Percentiles rank a stretch among this genome's conserved stretches.
phyloP scores from a whole-genome alignment of 2,329 filamentous ascomycete species.

The Beauveria australis region DNA sequence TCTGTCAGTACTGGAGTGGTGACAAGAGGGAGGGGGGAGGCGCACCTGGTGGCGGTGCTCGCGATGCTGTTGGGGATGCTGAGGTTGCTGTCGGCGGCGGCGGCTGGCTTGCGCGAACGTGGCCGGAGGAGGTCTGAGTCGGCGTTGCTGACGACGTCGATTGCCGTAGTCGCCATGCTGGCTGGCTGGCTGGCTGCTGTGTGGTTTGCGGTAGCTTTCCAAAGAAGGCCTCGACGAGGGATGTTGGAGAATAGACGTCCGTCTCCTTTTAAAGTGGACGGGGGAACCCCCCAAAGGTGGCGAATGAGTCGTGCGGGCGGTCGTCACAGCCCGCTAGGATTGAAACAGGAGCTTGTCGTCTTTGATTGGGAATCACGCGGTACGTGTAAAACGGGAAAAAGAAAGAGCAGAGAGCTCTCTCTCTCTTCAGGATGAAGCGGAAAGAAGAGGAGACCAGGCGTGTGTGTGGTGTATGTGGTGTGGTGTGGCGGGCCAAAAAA shows the following conservation, averaged over 20 bases:
- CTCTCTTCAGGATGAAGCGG: not conserved
- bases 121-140: slow-evolving; percentile 35
- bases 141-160: slow-evolving; percentile 25
- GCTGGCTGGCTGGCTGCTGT: not conserved
- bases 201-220: too few species aligned
- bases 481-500: not conserved
- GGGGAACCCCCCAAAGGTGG: not conserved
- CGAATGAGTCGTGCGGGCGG: not conserved
- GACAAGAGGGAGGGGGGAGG: too few species aligned
- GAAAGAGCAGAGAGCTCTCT: too few species aligned
- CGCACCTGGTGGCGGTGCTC: slow-evolving; percentile 39
- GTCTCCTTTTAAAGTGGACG: slow-evolving; percentile 1
- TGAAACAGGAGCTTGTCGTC: not conserved
- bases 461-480: too few species aligned
- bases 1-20: slow-evolving; percentile 4
- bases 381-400: too few species aligned
- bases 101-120: slow-evolving; percentile 37
- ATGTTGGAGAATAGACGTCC: not conserved
- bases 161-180: slow-evolving; percentile 21
- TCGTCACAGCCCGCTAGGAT: not conserved
- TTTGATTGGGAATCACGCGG: too few species aligned
- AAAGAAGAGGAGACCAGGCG: not conserved
- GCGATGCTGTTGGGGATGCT: slow-evolving; percentile 27
- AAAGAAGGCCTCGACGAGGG: not conserved
- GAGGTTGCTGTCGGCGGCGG: slow-evolving; percentile 24